Base-by-base conservation (phyloP, 176 grass and related monocot genomes). In the sorghum (Sorghum bicolor) region DNA sequence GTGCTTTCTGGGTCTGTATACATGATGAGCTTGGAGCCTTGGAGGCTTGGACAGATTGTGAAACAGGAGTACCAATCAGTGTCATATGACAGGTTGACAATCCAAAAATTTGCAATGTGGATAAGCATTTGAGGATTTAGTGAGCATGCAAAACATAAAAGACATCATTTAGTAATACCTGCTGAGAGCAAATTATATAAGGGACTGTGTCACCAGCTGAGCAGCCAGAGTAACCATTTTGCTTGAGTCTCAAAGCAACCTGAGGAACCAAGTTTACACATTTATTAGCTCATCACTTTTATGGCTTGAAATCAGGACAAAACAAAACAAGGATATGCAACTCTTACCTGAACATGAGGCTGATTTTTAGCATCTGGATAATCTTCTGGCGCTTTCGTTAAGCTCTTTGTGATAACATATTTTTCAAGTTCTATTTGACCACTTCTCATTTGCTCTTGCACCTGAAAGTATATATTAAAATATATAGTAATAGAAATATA, bases 341-440 rank as follows among this genome's bases (percentile, higher is more conserved):
- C 17, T 74, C 84, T 91, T 88, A 85, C 93, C 93, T 99, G 96
- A 69, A 99, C 96, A 90, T 99, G 96, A 81, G 96, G 96, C 81
- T 99, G 96, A 72, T 90, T 99, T 88, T 95, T 99, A 75, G 91
- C 93, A 96, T 99, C 96, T 76, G 96, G 91, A 84, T 99, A 99
- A 83, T 99, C 96, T 76, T 91, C 81, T 45, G 96, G 93, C 0
- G 96, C 89, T 89, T 99, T 99, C 71, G 96, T 99, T 79, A 99
- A 80, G 78, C 91, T 94, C 88, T 99, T 99, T 85, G 89, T 99
- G 55, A 99, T 99, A 66, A 92, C 82, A 76, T 96, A 99, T 82
- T 99, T 99, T 75, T 90, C 92, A 19, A 99, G 91, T 41, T 92
- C 83, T 89, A 96, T 94, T 96, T 92, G 81, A 67, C 89, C 96